Evolutionary conservation across 495 filamentous ascomycete species (phyloP).

Genomic region (Extremus antarcticus): DNA sequence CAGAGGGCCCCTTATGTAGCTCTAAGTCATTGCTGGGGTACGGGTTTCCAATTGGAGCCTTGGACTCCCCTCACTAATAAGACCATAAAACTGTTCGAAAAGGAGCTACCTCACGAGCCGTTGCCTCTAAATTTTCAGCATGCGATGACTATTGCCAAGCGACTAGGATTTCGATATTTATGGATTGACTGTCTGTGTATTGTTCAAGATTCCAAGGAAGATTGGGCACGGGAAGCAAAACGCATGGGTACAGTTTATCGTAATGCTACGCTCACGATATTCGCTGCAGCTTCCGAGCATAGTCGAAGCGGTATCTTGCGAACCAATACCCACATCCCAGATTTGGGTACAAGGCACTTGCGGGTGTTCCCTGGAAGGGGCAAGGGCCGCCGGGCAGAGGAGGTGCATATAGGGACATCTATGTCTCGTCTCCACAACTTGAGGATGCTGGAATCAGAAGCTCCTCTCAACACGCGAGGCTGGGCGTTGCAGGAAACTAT

Average conservation of each 20-base stretch:
- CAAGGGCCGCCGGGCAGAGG: background rate
- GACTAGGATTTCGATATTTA: conserved; percentile 22
- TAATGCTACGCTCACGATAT: background rate
- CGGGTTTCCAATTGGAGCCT: background rate
- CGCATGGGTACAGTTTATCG: background rate
- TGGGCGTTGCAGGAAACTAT: conserved; percentile 1
- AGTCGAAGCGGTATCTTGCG: background rate
- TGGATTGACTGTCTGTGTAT: conserved; percentile 33
- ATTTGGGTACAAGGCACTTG: background rate
- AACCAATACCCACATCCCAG: background rate
- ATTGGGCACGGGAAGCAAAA: background rate
- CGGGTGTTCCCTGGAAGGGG: background rate
- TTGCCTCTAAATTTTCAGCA: conserved; percentile 22
- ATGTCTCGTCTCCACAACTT: background rate
- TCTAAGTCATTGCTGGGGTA: conserved; percentile 28
- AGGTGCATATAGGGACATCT: background rate
- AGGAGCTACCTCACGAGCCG: background rate
- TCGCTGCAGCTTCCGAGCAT: background rate
- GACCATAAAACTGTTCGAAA: background rate
- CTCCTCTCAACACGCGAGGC: background rate
- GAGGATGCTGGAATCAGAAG: background rate
- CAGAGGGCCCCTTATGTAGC: conserved; percentile 15
- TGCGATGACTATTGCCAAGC: conserved; percentile 17
- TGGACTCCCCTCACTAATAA: background rate
- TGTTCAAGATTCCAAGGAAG: conserved; percentile 20